Base-by-base conservation (phyloP, 139 green algal species). In the Pleodorina starrii region DNA sequence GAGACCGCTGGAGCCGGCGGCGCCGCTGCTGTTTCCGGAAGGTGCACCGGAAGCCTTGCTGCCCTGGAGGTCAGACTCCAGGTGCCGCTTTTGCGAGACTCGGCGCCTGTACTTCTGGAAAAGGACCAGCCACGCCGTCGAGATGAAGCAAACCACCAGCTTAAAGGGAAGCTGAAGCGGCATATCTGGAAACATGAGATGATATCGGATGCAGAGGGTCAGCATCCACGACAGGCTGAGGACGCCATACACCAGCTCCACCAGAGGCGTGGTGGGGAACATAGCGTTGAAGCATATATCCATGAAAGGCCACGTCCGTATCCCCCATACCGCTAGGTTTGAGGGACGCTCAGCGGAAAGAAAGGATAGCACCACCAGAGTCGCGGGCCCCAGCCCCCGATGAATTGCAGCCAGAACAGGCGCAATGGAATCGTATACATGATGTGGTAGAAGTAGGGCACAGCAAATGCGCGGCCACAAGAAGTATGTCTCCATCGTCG, bases 261-360 rank as follows among this genome's bases (percentile, higher is more conserved):
- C 29, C 38, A 25, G 12, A 1, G 36, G 35, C 27, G 68, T 76
- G 5, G 68, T 76, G 32, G 68, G 68, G 25, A 76, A 76, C 2
- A 76, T 76, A 25, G 35, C 14, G 38, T 76, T 76, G 68, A 76
- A 76, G 36, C 68, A 19, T 25, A 76, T 46, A 32, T 76, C 68
- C 68, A 76, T 76, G 35, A 76, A 44, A 46, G 68, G 35, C 68
- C 68, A 76, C 35, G 68, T 76, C 35, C 25, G 46, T 10, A 76
- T 48, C 29, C 68, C 68, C 68, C 68, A 76, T 29, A 76, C 4
- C n/a, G 68, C 68, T 25, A 76, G 1, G 16, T 17, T 7, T 29
- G 68, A 48, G 35, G 68, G 68, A 32, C 32, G 35, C 25, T 46
- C 16, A 17, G 46, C 35, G 14, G 0, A 6, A 19, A 76, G 23